These are phyloP conservation scores for Funneliformis geosporum DNA, from an alignment of 192 early-diverging fungal species.

Conservation along the genomic window DNA sequence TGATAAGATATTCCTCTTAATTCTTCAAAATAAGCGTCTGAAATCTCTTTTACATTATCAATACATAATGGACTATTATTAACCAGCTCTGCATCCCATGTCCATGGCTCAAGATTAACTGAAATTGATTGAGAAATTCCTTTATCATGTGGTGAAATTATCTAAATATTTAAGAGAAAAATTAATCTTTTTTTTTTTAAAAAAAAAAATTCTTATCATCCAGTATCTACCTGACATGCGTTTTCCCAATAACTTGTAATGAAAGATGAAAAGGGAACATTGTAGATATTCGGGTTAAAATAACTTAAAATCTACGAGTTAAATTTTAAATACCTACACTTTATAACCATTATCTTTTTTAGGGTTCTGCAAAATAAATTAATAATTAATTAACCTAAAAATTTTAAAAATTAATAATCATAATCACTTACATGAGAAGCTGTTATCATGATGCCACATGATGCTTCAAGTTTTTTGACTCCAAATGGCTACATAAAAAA, in stretches of 20 bases:
- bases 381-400: not conserved
- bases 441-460: conserved; percentile 94
- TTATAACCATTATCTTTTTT: conserved; percentile 94
- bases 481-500: conserved; percentile 66
- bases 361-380: conserved; percentile 62
- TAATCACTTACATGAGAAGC: conserved; percentile 70
- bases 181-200: not conserved
- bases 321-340: conserved; percentile 44
- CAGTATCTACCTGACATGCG: conserved; percentile 63
- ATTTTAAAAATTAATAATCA: not conserved
- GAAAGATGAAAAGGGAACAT: not conserved
- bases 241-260: conserved; percentile 77
- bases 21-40: conserved; percentile 72
- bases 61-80: conserved; percentile 49
- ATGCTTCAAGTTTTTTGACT: conserved; percentile 68
- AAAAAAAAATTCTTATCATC: not conserved
- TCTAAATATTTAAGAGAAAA: conserved; percentile 37
- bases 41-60: conserved; percentile 62
- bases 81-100: conserved; percentile 68
- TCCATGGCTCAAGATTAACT: conserved; percentile 66
- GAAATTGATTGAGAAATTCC: conserved; percentile 75
- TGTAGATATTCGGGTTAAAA: conserved; percentile 37
- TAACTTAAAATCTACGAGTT: not conserved
- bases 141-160: conserved; percentile 84
- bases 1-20: conserved; percentile 46